Conservation (phyloP, 768 basidiomycete genomes). For the Tylopilus subfusipes region DNA sequence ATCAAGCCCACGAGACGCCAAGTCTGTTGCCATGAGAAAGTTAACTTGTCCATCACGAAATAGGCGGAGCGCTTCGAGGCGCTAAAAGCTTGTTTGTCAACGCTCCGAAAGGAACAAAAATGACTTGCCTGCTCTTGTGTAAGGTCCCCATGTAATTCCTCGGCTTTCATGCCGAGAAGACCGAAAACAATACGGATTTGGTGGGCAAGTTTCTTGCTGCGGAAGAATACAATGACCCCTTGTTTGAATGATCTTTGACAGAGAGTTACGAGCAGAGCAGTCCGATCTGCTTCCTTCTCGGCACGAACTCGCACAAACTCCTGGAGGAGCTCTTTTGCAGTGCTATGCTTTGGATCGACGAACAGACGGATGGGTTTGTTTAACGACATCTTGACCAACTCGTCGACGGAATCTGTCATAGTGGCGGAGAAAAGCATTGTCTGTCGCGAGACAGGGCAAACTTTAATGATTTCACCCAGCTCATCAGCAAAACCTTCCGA, state of each 20-base stretch:
- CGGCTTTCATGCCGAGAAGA: slow-evolving; percentile 82
- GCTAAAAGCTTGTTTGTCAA: slow-evolving; percentile 42
- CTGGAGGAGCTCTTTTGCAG: slow-evolving; percentile 82
- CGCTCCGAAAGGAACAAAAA: not conserved
- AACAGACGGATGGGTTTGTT: slow-evolving; percentile 93
- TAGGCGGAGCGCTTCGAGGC: slow-evolving; percentile 77
- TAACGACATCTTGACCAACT: slow-evolving; percentile 87
- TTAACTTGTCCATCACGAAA: slow-evolving; percentile 89
- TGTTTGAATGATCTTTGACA: slow-evolving; percentile 87
- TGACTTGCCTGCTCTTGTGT: slow-evolving; percentile 85
- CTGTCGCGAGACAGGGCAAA: slow-evolving; percentile 84
- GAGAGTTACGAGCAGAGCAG: slow-evolving; percentile 71
- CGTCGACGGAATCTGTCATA: slow-evolving; percentile 96
- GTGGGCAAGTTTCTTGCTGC: slow-evolving; percentile 96
- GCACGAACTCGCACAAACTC: slow-evolving; percentile 93
- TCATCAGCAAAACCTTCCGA: slow-evolving; percentile 95
- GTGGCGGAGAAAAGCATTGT: slow-evolving; percentile 99
- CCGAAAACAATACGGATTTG: slow-evolving; percentile 94
- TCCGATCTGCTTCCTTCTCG: slow-evolving; percentile 71
- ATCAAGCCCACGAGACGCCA: slow-evolving; percentile 93
- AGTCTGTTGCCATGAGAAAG: slow-evolving; percentile 93
- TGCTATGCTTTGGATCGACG: slow-evolving; percentile 89
- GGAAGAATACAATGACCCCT: slow-evolving; percentile 87
- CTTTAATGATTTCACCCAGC: slow-evolving; percentile 86
- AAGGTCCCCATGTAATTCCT: slow-evolving; percentile 92